Evolutionary conservation across 2,329 filamentous ascomycete genomes (phyloP).

Genomic region (Arthroderma sp.): DNA sequence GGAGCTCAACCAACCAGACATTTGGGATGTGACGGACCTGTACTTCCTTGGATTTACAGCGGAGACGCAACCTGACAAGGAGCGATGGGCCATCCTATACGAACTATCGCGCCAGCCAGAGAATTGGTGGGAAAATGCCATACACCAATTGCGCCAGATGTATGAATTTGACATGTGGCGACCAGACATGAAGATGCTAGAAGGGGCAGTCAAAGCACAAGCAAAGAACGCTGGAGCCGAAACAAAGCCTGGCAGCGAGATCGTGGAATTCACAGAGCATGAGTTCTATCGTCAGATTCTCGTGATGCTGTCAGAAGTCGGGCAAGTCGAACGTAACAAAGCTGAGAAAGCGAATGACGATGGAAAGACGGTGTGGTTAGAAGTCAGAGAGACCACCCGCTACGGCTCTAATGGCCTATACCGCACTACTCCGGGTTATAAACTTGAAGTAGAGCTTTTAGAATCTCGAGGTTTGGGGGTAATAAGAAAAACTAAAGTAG

Average conservation of each 20-base stretch:
- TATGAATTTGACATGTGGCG: slow-evolving; percentile 9
- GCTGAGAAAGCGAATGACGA: not conserved
- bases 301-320: slow-evolving; percentile 2
- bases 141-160: slow-evolving; percentile 1
- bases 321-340: not conserved
- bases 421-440: slow-evolving; percentile 7
- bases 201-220: not conserved
- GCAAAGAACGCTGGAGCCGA: not conserved
- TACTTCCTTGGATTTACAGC: slow-evolving; percentile 15
- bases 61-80: slow-evolving; percentile 15
- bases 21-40: slow-evolving; percentile 16
- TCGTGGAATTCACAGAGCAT: not conserved
- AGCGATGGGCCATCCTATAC: slow-evolving; percentile 17
- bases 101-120: slow-evolving; percentile 11
- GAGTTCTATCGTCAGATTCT: slow-evolving; percentile 1
- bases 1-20: slow-evolving; percentile 11
- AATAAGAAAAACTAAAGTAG: too few relatives aligned
- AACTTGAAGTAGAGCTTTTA: slow-evolving; percentile 3
- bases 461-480: too few relatives aligned
- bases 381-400: slow-evolving; percentile 8
- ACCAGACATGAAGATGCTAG: slow-evolving; percentile 11
- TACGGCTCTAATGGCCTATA: slow-evolving; percentile 7
- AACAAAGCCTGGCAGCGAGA: not conserved
- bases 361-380: slow-evolving; percentile 6
- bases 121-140: slow-evolving; percentile 8